Conservation (phyloP, 2,329 filamentous ascomycete genomes). For the Thelonectria discophora region DNA sequence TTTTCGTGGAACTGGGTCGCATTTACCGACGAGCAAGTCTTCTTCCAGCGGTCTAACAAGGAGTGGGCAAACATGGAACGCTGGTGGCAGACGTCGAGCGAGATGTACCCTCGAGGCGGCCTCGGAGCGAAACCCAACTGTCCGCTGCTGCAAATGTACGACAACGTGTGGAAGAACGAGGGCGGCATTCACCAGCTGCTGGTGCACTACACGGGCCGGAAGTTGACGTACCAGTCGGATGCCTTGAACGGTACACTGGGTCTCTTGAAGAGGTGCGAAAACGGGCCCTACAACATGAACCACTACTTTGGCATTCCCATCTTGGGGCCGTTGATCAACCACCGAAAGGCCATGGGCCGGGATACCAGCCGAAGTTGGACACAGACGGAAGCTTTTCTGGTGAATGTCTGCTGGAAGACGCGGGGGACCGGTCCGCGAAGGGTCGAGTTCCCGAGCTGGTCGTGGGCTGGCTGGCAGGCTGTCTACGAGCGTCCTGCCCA, state of each 20-base stretch:
- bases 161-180: constrained; percentile 17
- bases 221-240: constrained; percentile 19
- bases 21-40: constrained; percentile 26
- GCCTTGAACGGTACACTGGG: constrained; percentile 17
- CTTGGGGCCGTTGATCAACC: constrained; percentile 16
- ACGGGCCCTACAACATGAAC: constrained; percentile 20
- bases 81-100: constrained; percentile 20
- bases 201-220: constrained; percentile 1
- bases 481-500: constrained; percentile 10
- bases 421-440: constrained; percentile 4
- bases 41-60: constrained; percentile 21
- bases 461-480: constrained; percentile 22
- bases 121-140: constrained; percentile 8
- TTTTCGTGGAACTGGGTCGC: constrained; percentile 23
- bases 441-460: constrained; percentile 20
- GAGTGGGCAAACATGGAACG: constrained; percentile 22
- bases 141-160: constrained; percentile 16
- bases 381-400: constrained; percentile 17
- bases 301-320: constrained; percentile 25
- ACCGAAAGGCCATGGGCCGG: constrained; percentile 14
- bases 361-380: constrained; percentile 16
- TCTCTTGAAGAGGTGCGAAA: constrained; percentile 20
- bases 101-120: constrained; percentile 24
- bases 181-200: constrained; percentile 15
- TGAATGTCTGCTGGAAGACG: constrained; percentile 18